Percentiles rank a stretch among this genome's conserved stretches.
Conservation (phyloP, 2,329 filamentous ascomycete species). For the Penicillium verrucosum region DNA sequence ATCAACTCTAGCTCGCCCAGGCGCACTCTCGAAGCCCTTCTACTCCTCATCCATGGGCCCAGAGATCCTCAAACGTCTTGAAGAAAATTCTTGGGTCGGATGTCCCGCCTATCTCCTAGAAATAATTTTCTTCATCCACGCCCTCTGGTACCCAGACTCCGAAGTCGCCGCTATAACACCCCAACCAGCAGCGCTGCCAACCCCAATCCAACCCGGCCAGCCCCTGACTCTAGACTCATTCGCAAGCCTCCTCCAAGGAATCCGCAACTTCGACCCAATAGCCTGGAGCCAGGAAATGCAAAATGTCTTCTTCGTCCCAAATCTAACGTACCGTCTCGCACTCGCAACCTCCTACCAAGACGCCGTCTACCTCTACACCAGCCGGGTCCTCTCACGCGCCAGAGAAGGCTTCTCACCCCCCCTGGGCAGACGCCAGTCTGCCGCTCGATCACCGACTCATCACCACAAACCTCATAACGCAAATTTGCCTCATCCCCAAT, state of each 20-base stretch:
- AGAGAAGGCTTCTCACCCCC: conserved; percentile 23
- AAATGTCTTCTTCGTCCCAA: conserved; percentile 44
- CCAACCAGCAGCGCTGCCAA: conserved; percentile 29
- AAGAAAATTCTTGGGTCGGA: conserved; percentile 41
- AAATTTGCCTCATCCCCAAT: conserved; percentile 36
- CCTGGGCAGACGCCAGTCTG: conserved; percentile 26
- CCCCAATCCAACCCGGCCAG: conserved; percentile 25
- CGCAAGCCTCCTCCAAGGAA: conserved; percentile 35
- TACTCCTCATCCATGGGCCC: conserved; percentile 38
- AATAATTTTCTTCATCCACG: conserved; percentile 41
- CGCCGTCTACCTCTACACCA: conserved; percentile 42
- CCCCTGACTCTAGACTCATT: conserved; percentile 32
- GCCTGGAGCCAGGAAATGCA: conserved; percentile 41
- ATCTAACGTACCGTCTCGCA: conserved; percentile 48
- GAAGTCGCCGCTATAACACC: conserved; percentile 22
- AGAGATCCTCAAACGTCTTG: conserved; percentile 37
- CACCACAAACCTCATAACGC: conserved; percentile 33
- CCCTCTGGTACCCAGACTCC: conserved; percentile 34
- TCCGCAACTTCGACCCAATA: conserved; percentile 38
- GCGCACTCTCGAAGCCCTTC: conserved; percentile 39
- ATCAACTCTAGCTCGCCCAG: conserved; percentile 40
- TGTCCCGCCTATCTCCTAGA: conserved; percentile 42
- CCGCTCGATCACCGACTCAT: conserved; percentile 30
- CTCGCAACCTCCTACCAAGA: conserved; percentile 44
- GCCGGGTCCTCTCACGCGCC: conserved; percentile 36